A percentile compares a stretch with the other conserved stretches of the same genome.
phyloP scores from a whole-genome alignment of 768 basidiomycete species.

The Cystofilobasidium bisporidii region DNA sequence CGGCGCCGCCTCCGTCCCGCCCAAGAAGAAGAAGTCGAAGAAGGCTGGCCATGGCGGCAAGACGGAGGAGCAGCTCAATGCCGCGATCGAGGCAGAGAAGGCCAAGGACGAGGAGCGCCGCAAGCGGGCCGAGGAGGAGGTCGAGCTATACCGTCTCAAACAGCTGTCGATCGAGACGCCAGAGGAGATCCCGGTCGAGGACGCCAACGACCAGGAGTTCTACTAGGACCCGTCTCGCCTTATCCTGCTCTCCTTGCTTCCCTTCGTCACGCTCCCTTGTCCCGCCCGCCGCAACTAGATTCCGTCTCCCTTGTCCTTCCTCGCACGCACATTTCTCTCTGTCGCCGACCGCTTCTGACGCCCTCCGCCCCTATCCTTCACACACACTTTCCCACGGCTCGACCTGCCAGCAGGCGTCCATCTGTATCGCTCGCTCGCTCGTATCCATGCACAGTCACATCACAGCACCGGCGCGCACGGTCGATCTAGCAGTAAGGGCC shows the following conservation, averaged over 20 bases:
- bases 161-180: neutral
- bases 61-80: conserved; percentile 8
- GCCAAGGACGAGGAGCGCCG: conserved; percentile 5
- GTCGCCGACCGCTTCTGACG: too few species aligned
- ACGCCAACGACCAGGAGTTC: neutral
- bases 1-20: conserved; percentile 16
- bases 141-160: neutral
- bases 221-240: too few species aligned
- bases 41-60: conserved; percentile 13
- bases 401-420: too few species aligned
- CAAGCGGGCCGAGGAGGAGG: neutral
- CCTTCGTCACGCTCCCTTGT: too few species aligned
- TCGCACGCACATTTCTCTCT: too few species aligned
- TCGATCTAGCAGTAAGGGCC: too few species aligned
- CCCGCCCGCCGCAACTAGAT: too few species aligned
- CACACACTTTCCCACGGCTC: too few species aligned
- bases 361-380: too few species aligned
- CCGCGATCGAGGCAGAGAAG: conserved; percentile 11
- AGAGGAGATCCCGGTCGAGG: conserved; percentile 3
- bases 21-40: conserved; percentile 21
- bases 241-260: too few species aligned
- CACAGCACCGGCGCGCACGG: too few species aligned
- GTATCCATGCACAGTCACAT: neutral
- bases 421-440: neutral
- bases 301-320: too few species aligned